phyloP scores from a whole-genome alignment of 148 eudicot species.

The Amaranthus cruentus region DNA sequence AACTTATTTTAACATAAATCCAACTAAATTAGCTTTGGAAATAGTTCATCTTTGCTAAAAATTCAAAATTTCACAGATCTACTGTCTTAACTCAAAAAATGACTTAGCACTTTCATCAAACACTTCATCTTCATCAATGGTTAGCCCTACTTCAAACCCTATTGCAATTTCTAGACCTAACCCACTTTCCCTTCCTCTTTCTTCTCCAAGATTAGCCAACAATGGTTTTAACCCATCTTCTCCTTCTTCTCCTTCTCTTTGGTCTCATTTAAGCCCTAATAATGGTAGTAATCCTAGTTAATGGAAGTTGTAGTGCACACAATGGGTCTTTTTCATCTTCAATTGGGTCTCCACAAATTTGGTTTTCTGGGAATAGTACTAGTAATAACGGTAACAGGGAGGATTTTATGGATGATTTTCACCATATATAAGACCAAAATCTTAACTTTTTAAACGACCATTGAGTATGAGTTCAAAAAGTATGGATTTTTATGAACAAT shows the following conservation, averaged over 20 bases:
- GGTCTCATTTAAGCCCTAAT: slow-evolving; percentile 50
- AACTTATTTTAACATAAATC: not conserved
- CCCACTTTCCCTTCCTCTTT: slow-evolving; percentile 41
- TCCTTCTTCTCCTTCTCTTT: slow-evolving; percentile 48
- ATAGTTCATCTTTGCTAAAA: not conserved
- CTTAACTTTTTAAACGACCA: slow-evolving; percentile 36
- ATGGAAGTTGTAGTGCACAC: slow-evolving; percentile 20
- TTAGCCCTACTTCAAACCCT: slow-evolving; percentile 30
- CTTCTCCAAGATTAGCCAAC: slow-evolving; percentile 44
- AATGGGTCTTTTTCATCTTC: slow-evolving; percentile 34
- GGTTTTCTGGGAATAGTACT: not conserved
- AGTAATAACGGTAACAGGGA: not conserved
- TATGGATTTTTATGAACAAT: slow-evolving; percentile 31
- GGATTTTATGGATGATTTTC: slow-evolving; percentile 25
- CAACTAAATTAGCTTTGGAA: not conserved
- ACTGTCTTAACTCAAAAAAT: slow-evolving; percentile 19
- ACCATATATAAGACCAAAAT: slow-evolving; percentile 24
- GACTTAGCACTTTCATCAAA: slow-evolving; percentile 43
- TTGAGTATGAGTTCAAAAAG: slow-evolving; percentile 15
- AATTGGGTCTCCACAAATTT: slow-evolving; percentile 25
- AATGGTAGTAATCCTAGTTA: slow-evolving; percentile 23
- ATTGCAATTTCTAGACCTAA: slow-evolving; percentile 41
- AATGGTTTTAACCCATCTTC: slow-evolving; percentile 47
- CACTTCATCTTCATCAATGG: slow-evolving; percentile 24
- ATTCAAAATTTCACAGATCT: slow-evolving; percentile 24